Evolutionary conservation across 169 alveolate species (phyloP), one percentile per base, ranked within the genome.

Genomic region (Plasmodium gonderi): DNA sequence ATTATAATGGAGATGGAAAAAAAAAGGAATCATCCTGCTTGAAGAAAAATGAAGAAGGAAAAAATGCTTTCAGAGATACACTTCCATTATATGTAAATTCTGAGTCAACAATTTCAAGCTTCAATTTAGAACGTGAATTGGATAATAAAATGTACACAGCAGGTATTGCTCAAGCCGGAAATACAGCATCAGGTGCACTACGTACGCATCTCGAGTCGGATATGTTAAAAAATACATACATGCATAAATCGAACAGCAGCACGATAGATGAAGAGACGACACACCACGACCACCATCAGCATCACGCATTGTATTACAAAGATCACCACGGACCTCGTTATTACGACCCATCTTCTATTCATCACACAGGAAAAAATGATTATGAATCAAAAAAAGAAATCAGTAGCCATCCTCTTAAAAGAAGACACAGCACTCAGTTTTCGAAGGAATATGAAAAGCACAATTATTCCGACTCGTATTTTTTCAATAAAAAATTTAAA

Each of bases 341-440:
- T n/a, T n/a, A n/a, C n/a, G n/a, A n/a, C n/a, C n/a, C n/a, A n/a
- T n/a, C n/a, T n/a, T n/a, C n/a, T n/a, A n/a, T n/a, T 20, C n/a
- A 26, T 36, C 67, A 9, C 17, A 17, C 31, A 20, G 31, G 17
- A 51, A 80, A 29, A 6, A 47, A 23, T 8, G 38, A 14, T 3
- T 67, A 79, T 11, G 64, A 49, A 11, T 38, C 20, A 4, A 33
- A 49, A 14, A 80, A 80, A 60, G 23, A 26, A 36, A 38, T 65
- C 0, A 49, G 31, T 1, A 26, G 47, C 14, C 36, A 65, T 14
- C 82, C 92, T 49, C 77, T 72, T 26, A 83, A 83, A 42, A 83
- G 92, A 72, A 83, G 83, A 83, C 92, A 83, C 76, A 83, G 83
- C 5, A 83, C 82, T 20, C 83, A 83, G 9, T n/a, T 83, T 72